phyloP scores from a whole-genome alignment of 1,284 basidiomycete species.

The Moesziomyces sp. region DNA sequence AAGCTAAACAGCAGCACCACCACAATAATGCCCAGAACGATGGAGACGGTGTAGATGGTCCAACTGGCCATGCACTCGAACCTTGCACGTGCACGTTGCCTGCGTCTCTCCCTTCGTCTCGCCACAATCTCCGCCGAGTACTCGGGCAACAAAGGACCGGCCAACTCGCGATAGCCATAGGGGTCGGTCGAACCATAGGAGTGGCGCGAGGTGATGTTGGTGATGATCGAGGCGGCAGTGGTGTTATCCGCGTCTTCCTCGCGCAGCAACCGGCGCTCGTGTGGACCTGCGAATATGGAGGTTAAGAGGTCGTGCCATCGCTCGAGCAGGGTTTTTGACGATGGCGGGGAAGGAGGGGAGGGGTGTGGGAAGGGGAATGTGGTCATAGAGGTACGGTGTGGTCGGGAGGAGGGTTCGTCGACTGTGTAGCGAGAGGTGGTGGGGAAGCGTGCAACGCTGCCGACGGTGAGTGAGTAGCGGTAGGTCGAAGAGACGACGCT shows the following conservation, averaged over 20 bases:
- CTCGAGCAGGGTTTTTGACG: too few relatives aligned
- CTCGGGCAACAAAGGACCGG: conserved; percentile 40
- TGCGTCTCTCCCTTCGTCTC: conserved; percentile 25
- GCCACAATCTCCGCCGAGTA: conserved; percentile 39
- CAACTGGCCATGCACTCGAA: conserved; percentile 52
- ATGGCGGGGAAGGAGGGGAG: not conserved
- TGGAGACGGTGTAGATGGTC: conserved; percentile 45
- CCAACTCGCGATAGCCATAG: conserved; percentile 47
- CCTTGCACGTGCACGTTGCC: conserved; percentile 28
- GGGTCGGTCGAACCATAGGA: conserved; percentile 32
- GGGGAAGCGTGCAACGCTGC: conserved; percentile 21
- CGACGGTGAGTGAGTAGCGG: conserved; percentile 30
- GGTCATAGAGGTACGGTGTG: conserved; percentile 10
- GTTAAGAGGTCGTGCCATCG: conserved; percentile 30
- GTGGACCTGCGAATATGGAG: conserved; percentile 37
- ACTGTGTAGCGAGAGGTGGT: not conserved
- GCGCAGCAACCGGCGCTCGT: conserved; percentile 27
- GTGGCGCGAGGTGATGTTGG: conserved; percentile 18
- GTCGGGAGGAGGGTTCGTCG: too few relatives aligned
- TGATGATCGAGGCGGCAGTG: conserved; percentile 32
- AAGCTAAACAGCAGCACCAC: conserved; percentile 23
- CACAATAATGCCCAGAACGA: conserved; percentile 32
- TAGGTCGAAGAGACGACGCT: conserved; percentile 21
- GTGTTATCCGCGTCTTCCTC: conserved; percentile 39
- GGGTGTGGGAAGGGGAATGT: conserved; percentile 53